Percentiles rank a stretch among this genome's conserved stretches.
Evolutionary conservation across 2,329 filamentous ascomycete genomes (phyloP).

Genomic region (Beauveria pseudobassiana): DNA sequence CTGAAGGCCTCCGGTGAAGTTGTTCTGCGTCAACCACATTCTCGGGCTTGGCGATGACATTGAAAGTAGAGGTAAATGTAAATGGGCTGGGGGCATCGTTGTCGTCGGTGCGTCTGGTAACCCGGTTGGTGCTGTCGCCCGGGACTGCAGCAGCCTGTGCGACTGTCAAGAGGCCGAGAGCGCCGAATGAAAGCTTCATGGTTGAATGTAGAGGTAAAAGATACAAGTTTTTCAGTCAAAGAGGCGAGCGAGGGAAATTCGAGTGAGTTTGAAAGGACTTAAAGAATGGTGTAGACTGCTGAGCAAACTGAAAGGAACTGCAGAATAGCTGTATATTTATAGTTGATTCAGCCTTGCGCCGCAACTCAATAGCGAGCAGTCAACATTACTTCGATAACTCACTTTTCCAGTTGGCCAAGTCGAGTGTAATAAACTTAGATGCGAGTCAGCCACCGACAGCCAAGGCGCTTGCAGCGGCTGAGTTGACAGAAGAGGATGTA

Average conservation of each 20-base stretch:
- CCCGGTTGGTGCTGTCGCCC: not conserved
- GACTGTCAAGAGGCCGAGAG: not conserved
- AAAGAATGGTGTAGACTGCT: not conserved
- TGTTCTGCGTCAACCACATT: conserved; percentile 39
- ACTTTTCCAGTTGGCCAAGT: not conserved
- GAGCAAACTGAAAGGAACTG: too few species aligned
- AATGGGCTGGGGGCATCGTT: conserved; percentile 17
- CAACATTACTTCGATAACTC: not conserved
- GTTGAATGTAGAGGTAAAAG: not conserved
- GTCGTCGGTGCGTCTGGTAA: not conserved
- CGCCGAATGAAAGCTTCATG: not conserved
- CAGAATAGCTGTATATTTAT: not conserved
- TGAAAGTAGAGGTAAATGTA: conserved; percentile 41
- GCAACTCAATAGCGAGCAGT: too few species aligned
- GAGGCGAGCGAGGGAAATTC: not conserved
- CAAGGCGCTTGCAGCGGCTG: not conserved
- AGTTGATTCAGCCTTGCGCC: not conserved
- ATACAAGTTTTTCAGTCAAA: not conserved
- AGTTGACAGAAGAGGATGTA: not conserved
- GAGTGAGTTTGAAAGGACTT: not conserved
- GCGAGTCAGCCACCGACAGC: not conserved
- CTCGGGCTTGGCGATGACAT: conserved; percentile 39
- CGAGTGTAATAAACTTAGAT: not conserved
- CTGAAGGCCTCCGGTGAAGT: conserved; percentile 31
- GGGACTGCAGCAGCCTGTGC: not conserved